Base-by-base conservation (phyloP, 441 rosid genomes). In the Adansonia rubrostipa region DNA sequence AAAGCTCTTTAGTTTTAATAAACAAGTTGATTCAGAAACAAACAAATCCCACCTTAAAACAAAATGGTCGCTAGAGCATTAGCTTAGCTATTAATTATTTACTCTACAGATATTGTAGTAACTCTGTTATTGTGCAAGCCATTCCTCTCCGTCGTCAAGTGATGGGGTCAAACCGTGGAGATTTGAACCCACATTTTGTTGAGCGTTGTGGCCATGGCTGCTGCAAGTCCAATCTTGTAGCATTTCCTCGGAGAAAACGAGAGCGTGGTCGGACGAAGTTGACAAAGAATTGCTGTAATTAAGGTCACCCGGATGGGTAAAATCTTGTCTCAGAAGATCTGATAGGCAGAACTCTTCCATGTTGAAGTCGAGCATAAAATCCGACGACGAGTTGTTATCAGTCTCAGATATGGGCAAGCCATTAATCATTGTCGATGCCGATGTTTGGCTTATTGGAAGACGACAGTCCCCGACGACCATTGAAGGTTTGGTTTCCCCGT, bases 261-360 rank as follows among this genome's bases (percentile, higher is more conserved):
- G 65, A 19, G 76, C 22, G 17, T 50, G 67, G 1, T 71, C 73
- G 0, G 60, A 69, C 1, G 71, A 80, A 36, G 76, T 65, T 0
- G 70, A 61, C 47, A 62, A 19, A 9, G 8, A 57, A n/a, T 45
- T 71, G 53, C 56, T 50, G 10, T 57, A 6, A 70, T 69, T 58
- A 13, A 54, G 36, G 13, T 57, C 63, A 24, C 62, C 8, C 0
- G n/a, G 36, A 9, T 61, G 73, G 6, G 81, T 77, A 11, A 19
- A 71, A 6, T 78, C 66, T 0, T 64, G 53, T 17, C 65, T 54
- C 1, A 82, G 81, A 67, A 84, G 47, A 28, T 79, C 84, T 4
- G 84, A 71, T 20, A 76, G 33, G 74, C 61, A 67, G n/a, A 78
- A 48, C 42, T 86, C 85, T 10, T 65, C 84, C 45, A 78, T 7